A percentile compares a stretch with the other conserved stretches of the same genome.
Conservation (phyloP, 2,329 filamentous ascomycete species). For the Pseudocercospora musae region DNA sequence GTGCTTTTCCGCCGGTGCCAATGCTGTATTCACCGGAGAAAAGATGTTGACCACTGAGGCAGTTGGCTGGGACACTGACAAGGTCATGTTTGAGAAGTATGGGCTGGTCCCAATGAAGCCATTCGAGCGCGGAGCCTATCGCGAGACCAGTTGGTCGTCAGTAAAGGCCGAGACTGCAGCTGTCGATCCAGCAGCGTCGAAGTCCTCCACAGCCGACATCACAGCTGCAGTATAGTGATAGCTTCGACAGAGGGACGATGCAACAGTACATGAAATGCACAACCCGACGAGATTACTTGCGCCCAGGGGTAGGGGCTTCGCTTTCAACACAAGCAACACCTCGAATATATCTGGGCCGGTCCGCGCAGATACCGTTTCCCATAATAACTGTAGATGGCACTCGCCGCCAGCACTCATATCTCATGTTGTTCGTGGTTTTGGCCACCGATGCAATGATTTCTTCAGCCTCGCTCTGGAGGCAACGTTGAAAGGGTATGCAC, state of each 20-base stretch:
- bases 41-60: constrained; percentile 94
- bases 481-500: neutral
- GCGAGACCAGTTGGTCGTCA: constrained; percentile 30
- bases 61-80: constrained; percentile 87
- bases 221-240: neutral
- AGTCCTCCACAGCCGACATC: neutral
- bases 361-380: neutral
- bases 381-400: neutral
- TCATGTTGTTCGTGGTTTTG: neutral
- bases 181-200: neutral
- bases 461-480: neutral
- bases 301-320: neutral
- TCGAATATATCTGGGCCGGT: neutral
- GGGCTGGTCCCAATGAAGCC: constrained; percentile 71
- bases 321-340: neutral
- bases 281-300: neutral
- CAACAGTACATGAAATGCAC: neutral
- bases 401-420: neutral
- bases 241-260: neutral
- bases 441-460: neutral
- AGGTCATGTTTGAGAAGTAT: constrained; percentile 77
- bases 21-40: constrained; percentile 92
- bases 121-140: constrained; percentile 36
- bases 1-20: constrained; percentile 87
- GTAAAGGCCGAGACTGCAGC: constrained; percentile 22